Evolutionary conservation across 441 rosid species (phyloP).

Genomic region (Biscutella laevigata): DNA sequence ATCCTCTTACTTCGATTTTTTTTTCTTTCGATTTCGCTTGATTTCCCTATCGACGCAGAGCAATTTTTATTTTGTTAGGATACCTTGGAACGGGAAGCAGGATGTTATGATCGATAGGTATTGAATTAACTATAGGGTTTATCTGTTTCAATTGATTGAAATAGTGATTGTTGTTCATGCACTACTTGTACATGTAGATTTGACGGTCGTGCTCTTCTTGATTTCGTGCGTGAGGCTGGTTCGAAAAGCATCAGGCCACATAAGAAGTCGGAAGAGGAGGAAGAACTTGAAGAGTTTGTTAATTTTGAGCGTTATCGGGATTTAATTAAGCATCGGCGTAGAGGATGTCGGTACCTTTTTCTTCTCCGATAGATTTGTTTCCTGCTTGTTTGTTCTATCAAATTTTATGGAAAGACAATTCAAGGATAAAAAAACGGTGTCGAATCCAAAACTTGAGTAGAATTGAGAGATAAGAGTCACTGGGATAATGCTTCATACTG

Average conservation of each 20-base stretch:
- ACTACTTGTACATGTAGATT: conserved; percentile 35
- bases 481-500: conserved; percentile 27
- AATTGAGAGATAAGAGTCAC: conserved; percentile 24
- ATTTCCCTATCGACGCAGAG: not conserved
- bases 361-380: conserved; percentile 11
- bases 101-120: conserved; percentile 77
- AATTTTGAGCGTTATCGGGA: conserved; percentile 99
- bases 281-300: conserved; percentile 98
- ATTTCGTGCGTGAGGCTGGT: conserved; percentile 77
- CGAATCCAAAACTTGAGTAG: not conserved
- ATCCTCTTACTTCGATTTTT: not conserved
- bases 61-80: conserved; percentile 33
- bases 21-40: not conserved
- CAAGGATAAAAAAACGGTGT: conserved; percentile 11
- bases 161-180: not conserved
- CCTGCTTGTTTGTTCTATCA: conserved; percentile 14
- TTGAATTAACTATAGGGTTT: not conserved
- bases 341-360: conserved; percentile 99
- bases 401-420: conserved; percentile 15
- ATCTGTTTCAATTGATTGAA: not conserved
- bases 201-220: conserved; percentile 94
- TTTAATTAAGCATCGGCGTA: conserved; percentile 98
- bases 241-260: conserved; percentile 32
- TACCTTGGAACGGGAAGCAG: conserved; percentile 88
- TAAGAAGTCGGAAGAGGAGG: conserved; percentile 76